A percentile compares a stretch with the other conserved stretches of the same genome.
phyloP scores from a whole-genome alignment of 192 early-diverging fungal genomes.

The Entomortierella chlamydospora region DNA sequence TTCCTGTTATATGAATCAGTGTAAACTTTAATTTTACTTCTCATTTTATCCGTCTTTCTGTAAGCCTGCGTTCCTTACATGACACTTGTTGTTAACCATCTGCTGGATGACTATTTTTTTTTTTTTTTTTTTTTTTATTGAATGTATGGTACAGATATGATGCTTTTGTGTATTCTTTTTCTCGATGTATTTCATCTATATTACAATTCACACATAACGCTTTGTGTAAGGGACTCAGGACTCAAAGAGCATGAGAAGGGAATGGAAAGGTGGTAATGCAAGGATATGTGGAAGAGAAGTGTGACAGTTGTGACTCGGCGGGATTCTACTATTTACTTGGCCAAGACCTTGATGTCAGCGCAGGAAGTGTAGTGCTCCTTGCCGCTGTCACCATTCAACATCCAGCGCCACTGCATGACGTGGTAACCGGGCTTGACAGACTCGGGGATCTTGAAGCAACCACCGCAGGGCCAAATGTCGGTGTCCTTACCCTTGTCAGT shows the following conservation, averaged over 20 bases:
- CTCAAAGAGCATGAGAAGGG: neutral
- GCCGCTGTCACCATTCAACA: constrained; percentile 12
- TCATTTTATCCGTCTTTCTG: no score
- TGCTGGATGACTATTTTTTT: no score
- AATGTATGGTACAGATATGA: neutral
- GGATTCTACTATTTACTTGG: no score
- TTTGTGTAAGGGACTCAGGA: neutral
- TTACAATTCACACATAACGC: neutral
- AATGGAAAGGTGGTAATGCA: neutral
- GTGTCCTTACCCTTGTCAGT: constrained; percentile 29
- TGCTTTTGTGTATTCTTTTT: neutral
- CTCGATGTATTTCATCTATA: neutral
- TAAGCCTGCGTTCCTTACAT: no score
- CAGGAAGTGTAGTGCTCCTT: constrained; percentile 46
- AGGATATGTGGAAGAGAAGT: no score
- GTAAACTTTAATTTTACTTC: no score
- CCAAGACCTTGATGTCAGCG: constrained; percentile 21
- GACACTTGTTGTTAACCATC: no score
- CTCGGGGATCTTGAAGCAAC: constrained; percentile 38
- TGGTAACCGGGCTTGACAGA: constrained; percentile 21
- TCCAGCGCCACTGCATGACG: constrained; percentile 52
- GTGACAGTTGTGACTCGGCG: no score
- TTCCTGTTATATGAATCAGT: no score
- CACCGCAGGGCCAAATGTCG: constrained; percentile 52
- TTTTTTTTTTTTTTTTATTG: neutral